Conservation (phyloP, 805 yeast genomes). For the Maudiozyma serrabonitensis region DNA sequence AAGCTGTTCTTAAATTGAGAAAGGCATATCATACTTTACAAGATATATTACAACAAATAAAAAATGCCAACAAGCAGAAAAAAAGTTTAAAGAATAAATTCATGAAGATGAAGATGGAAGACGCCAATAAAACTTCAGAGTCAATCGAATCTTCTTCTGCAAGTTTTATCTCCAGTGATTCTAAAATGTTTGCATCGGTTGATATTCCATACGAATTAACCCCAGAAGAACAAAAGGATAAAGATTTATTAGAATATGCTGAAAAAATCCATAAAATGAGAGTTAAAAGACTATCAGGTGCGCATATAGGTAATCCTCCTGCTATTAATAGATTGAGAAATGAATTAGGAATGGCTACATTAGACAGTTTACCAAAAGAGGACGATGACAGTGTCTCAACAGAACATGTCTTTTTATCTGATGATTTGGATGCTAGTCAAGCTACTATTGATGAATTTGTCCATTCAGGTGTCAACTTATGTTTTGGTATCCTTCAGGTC, state of each 20-base stretch:
- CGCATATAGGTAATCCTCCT: conserved; percentile 53
- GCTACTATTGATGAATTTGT: conserved; percentile 79
- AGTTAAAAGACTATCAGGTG: conserved; percentile 54
- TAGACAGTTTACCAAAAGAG: conserved; percentile 4
- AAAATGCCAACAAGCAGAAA: conserved; percentile 26
- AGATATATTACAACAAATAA: conserved; percentile 51
- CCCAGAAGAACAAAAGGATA: conserved; percentile 39
- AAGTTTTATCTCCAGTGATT: conserved; percentile 29
- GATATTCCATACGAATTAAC: conserved; percentile 26
- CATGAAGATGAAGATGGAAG: conserved; percentile 4
- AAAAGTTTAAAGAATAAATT: background rate
- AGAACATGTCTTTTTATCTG: conserved; percentile 9
- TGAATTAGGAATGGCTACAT: conserved; percentile 33
- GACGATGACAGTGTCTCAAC: background rate
- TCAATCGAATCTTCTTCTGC: conserved; percentile 12
- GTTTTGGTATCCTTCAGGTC: conserved; percentile 88
- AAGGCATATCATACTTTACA: conserved; percentile 84
- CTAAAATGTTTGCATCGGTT: conserved; percentile 30
- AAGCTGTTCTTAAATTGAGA: conserved; percentile 77
- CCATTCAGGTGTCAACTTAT: conserved; percentile 79
- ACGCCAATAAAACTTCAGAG: background rate
- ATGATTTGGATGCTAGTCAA: conserved; percentile 27
- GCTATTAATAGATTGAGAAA: conserved; percentile 37
- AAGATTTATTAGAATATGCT: conserved; percentile 41
- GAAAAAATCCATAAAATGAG: conserved; percentile 58